These are phyloP conservation scores for Hyaloscypha variabilis DNA, from an alignment of 495 filamentous ascomycete species.

Conservation along the genomic window DNA sequence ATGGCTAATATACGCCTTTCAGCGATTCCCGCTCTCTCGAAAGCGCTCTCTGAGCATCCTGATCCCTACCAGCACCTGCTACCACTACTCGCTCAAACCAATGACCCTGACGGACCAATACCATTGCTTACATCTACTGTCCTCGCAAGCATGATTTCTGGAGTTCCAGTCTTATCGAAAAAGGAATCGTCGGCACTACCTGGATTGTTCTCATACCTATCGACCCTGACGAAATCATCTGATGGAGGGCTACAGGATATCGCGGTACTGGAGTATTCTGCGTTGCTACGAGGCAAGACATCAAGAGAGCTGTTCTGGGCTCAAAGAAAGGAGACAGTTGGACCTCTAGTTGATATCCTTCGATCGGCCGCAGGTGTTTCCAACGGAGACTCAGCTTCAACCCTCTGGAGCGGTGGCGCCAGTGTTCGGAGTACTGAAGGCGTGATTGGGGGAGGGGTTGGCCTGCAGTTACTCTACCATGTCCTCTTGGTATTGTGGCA, in stretches of 20 bases:
- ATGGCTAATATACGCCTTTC: constrained; percentile 28
- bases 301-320: constrained; percentile 88
- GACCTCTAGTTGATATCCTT: constrained; percentile 81
- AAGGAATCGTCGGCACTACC: constrained; percentile 70
- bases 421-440: constrained; percentile 59
- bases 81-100: constrained; percentile 80
- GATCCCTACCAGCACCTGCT: constrained; percentile 85
- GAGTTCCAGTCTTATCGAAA: constrained; percentile 58
- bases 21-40: constrained; percentile 80
- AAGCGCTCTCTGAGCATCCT: constrained; percentile 71
- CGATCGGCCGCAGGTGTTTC: constrained; percentile 75
- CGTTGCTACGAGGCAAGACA: constrained; percentile 73
- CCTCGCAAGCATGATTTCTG: constrained; percentile 78
- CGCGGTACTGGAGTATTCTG: constrained; percentile 88
- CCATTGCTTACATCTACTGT: constrained; percentile 89
- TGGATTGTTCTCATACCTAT: constrained; percentile 84
- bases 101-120: constrained; percentile 81
- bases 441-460: constrained; percentile 77
- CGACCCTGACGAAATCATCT: constrained; percentile 75
- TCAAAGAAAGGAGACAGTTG: constrained; percentile 79
- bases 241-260: constrained; percentile 94
- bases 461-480: constrained; percentile 92
- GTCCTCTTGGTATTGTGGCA: constrained; percentile 94
- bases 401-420: constrained; percentile 64
- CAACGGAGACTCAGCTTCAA: constrained; percentile 67